Evolutionary conservation across 208 protist species (phyloP), one percentile per base, ranked within the genome.

Genomic region (Leishmania lainsoni): DNA sequence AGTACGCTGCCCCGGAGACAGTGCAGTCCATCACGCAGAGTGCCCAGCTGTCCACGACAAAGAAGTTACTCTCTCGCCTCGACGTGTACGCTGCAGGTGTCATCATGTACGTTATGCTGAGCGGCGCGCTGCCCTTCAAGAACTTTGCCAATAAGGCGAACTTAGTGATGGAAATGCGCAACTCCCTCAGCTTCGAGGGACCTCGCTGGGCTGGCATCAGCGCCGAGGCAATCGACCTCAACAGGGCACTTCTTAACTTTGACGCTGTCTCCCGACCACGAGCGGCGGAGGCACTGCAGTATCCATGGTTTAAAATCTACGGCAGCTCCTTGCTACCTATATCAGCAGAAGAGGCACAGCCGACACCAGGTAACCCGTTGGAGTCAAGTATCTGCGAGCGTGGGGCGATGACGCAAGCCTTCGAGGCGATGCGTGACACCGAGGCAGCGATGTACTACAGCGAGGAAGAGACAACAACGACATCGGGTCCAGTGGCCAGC

Each of bases 41-140:
- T 49, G 73, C 81, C 16, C 89, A 91, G 80, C 81, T 95, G 17
- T 61, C 87, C 29, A 96, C 94, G 2, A 97, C 93, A 14, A 79
- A 84, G 26, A 83, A 87, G 20, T 80, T 94, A n/a, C 83, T 96
- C 8, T 87, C 92, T 5, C 87, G 89, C 17, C 82, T 94, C 61
- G 94, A 97, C 69, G 81, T 96, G 61, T 97, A 96, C 78, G 89
- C 91, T 0, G 89, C 89, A 0, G 94, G 94, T 9, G 84, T 93
- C 42, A 87, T 97, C n/a, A 87, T 96, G 87, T 94, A 97, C 66
- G 84, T 95, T 1, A 95, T 97, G 93, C 83, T 97, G 10, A 86
- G 86, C 68, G 92, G 94, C 4, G 87, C 88, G 52, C 78, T 97
- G 29, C 94, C 94, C 20, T 97, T 96, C 79, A 87, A 84, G 52